These are phyloP conservation scores for Pisolithus marmoratus DNA, from an alignment of 768 basidiomycete species.

Conservation along the genomic window DNA sequence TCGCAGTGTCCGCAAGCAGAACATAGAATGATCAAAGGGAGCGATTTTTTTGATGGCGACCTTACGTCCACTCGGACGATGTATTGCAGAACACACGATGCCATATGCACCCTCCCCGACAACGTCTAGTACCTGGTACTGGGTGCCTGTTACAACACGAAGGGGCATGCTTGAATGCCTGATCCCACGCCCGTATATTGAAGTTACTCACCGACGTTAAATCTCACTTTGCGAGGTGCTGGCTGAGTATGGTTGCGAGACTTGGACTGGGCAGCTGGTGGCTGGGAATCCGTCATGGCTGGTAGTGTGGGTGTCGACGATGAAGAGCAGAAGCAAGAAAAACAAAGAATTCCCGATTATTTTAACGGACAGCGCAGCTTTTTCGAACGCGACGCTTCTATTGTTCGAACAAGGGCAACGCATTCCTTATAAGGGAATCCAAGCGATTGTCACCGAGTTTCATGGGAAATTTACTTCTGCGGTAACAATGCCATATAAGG, in stretches of 20 bases:
- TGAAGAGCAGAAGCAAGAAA: no score
- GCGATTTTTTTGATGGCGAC: slow-evolving; percentile 97
- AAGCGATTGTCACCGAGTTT: no score
- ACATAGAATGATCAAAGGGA: slow-evolving; percentile 95
- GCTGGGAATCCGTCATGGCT: not conserved
- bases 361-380: no score
- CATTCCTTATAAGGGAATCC: no score
- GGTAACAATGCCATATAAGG: no score
- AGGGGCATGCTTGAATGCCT: not conserved
- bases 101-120: slow-evolving; percentile 93
- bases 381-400: no score
- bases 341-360: no score
- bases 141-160: slow-evolving; percentile 44
- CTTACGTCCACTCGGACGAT: slow-evolving; percentile 79
- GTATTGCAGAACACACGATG: slow-evolving; percentile 90
- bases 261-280: slow-evolving; percentile 21
- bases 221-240: slow-evolving; percentile 78
- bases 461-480: no score
- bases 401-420: no score
- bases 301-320: not conserved
- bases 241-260: slow-evolving; percentile 34
- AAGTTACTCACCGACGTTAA: slow-evolving; percentile 68
- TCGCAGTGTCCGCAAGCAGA: slow-evolving; percentile 84
- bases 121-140: slow-evolving; percentile 82
- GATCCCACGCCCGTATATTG: not conserved